These are phyloP conservation scores for Pelargonium citronellum DNA, from an alignment of 441 rosid genomes.

Conservation along the genomic window DNA sequence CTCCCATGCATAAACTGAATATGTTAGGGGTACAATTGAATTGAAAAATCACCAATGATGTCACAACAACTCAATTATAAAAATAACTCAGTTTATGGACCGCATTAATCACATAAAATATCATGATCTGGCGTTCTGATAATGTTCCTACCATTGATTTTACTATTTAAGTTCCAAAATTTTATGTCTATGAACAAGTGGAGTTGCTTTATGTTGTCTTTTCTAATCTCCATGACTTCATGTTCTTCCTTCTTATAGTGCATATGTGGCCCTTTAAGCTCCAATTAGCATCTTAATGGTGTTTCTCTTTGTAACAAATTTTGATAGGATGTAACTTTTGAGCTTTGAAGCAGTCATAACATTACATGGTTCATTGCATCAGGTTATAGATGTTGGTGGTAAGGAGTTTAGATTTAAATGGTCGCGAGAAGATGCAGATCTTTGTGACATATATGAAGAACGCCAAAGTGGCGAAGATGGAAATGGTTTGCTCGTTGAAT, in stretches of 20 bases:
- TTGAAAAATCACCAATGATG: too few species aligned
- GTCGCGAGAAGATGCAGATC: conserved; percentile 77
- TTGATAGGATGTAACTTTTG: conserved; percentile 6
- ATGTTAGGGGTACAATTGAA: too few species aligned
- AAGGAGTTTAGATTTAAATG: conserved; percentile 93
- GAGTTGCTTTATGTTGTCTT: background rate
- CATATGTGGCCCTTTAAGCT: background rate
- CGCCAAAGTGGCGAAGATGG: conserved; percentile 71
- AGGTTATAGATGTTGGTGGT: conserved; percentile 92
- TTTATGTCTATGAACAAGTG: background rate
- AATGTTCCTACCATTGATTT: background rate
- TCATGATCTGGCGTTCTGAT: background rate
- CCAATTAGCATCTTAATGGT: background rate
- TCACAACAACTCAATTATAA: too few species aligned
- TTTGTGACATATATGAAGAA: conserved; percentile 92
- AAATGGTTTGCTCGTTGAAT: conserved; percentile 81
- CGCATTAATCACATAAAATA: too few species aligned
- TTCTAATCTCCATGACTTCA: background rate
- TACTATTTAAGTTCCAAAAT: background rate
- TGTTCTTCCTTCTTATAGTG: background rate
- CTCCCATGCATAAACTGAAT: too few species aligned
- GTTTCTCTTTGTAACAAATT: background rate
- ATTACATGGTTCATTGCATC: conserved; percentile 23
- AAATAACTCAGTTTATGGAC: too few species aligned
- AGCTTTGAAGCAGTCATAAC: conserved; percentile 20